Conservation (phyloP, 2,329 filamentous ascomycete species). For the Bisporella sp. region DNA sequence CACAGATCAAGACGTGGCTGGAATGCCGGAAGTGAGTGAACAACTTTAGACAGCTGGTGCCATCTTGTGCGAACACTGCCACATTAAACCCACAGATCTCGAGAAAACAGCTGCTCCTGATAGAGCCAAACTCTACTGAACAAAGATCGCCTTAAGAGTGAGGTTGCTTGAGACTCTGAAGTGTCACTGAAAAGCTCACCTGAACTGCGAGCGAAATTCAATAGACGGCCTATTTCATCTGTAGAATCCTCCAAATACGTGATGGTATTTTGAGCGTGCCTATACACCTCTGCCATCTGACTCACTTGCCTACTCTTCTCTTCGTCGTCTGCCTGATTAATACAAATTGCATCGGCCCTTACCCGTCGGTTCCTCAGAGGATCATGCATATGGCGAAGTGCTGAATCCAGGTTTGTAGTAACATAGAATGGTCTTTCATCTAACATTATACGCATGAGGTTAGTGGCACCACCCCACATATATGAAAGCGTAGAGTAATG, state of each 20-base stretch:
- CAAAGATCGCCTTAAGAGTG: no score
- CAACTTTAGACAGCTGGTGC: no score
- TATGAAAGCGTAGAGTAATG: not conserved
- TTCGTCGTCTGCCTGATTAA: not conserved
- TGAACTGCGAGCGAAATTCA: no score
- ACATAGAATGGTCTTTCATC: not conserved
- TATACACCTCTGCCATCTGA: not conserved
- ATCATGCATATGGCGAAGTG: not conserved
- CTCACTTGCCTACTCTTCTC: not conserved
- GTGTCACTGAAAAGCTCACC: no score
- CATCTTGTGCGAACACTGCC: no score
- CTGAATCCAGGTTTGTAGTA: not conserved
- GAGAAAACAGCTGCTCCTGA: no score
- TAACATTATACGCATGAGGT: not conserved
- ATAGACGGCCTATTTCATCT: no score
- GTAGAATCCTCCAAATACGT: not conserved
- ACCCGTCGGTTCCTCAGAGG: not conserved
- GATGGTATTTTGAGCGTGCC: not conserved
- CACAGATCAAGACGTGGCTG: no score
- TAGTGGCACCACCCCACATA: not conserved
- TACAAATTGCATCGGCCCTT: not conserved
- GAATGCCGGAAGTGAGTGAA: no score
- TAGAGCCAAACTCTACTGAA: no score
- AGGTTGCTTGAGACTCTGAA: no score
- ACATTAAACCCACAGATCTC: no score